phyloP scores from a whole-genome alignment of 2,329 filamentous ascomycete species.

The Alternaria longipes region DNA sequence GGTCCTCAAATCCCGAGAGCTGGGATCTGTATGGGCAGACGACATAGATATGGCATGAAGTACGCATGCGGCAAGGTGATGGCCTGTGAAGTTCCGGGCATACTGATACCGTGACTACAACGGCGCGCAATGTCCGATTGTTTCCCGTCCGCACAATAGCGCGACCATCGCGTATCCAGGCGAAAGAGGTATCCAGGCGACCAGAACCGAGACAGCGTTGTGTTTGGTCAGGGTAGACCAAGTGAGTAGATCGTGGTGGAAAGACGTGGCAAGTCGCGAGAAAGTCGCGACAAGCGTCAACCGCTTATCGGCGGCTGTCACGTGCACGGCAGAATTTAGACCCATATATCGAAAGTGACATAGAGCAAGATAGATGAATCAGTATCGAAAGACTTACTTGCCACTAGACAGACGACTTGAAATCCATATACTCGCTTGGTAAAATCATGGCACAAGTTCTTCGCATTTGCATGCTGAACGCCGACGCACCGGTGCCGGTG shows the following conservation, averaged over 20 bases:
- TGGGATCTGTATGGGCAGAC: not conserved
- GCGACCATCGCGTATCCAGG: too few species aligned
- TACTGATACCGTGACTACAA: not conserved
- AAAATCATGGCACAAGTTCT: conserved; percentile 11
- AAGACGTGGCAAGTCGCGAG: not conserved
- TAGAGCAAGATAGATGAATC: not conserved
- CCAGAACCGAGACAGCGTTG: not conserved
- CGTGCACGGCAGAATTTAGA: conserved; percentile 10
- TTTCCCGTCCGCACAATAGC: not conserved
- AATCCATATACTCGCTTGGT: not conserved
- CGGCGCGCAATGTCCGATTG: not conserved
- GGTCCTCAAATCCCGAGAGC: not conserved
- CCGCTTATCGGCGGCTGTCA: conserved; percentile 20
- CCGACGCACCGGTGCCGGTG: conserved; percentile 40
- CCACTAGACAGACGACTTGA: not conserved
- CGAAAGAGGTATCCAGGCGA: not conserved
- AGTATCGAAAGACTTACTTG: not conserved
- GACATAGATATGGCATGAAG: not conserved
- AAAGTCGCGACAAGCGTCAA: not conserved
- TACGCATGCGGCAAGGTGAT: not conserved
- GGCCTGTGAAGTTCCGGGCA: not conserved
- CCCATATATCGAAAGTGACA: not conserved
- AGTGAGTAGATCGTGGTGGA: not conserved
- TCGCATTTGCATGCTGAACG: conserved; percentile 42
- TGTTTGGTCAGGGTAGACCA: not conserved